Base-by-base conservation (phyloP, 495 filamentous ascomycete genomes). In the Beverwykella pulmonaria region DNA sequence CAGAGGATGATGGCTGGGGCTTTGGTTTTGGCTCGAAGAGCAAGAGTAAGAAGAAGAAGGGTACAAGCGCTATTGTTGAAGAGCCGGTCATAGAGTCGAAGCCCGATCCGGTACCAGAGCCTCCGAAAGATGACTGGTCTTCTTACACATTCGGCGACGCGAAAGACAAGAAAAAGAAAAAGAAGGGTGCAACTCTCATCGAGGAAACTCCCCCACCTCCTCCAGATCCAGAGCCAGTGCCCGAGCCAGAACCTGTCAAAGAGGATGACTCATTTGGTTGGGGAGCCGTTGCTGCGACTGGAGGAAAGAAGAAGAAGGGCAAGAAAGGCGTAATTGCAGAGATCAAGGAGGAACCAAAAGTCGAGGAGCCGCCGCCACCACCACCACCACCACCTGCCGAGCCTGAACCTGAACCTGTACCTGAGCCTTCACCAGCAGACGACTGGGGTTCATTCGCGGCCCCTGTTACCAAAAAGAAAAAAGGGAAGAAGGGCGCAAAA, bases 1-100 rank as follows among this genome's bases (percentile, higher is more conserved):
- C 61, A 8, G 73, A 68, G 4, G 67, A 65, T 17, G 73, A 75
- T 63, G 74, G 68, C 46, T 62, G 55, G 46, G 60, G 66, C 25
- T 73, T 70, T 15, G 66, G 60, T 39, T 73, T 61, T 41, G 55
- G 68, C 34, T 32, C 55, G 12, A 53, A 78, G 50, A 68, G 70
- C 26, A 80, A 78, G 60, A 77, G 77, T 66, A 75, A 75, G 65
- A 77, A 77, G 36, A 69, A 44, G 27, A 72, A 72, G 57, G 53
- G 41, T 0, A 26, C 39, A 1, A 23, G 20, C 5, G 56, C 56
- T 20, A 2, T 64, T 25, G 20, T 58, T 17, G 69, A 70, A 50
- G 57, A 70, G 20, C 19, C 54, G 29, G 34, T 53, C 46, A 41
- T 23, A 34, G 32, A 30, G 19, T 22, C 62, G 10, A 39, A 52